A percentile compares a stretch with the other conserved stretches of the same genome.
phyloP scores from a whole-genome alignment of 139 green algal species.

The Microglena sp. region DNA sequence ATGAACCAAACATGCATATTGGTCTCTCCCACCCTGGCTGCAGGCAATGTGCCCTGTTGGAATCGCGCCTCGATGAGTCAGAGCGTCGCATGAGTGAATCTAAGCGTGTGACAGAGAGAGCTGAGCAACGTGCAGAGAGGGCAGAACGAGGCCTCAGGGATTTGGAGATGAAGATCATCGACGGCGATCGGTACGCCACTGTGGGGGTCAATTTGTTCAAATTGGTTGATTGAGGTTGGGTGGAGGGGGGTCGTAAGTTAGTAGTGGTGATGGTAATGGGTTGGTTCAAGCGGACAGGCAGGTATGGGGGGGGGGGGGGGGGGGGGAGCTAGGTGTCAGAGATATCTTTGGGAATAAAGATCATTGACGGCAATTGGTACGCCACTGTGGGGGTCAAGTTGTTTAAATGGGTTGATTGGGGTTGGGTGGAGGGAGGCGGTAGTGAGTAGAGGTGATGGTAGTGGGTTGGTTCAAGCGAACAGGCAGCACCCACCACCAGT shows the following conservation, averaged over 20 bases:
- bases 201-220: no score
- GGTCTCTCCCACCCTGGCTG: neutral
- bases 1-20: neutral
- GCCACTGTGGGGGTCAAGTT: no score
- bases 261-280: neutral
- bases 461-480: neutral
- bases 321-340: constrained; percentile 14
- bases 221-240: neutral
- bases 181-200: constrained; percentile 23
- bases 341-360: constrained; percentile 12
- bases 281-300: neutral
- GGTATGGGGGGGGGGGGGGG: constrained; percentile 12
- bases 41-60: constrained; percentile 26
- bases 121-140: constrained; percentile 30
- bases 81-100: constrained; percentile 21
- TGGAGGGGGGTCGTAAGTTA: neutral
- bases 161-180: constrained; percentile 16
- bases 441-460: neutral
- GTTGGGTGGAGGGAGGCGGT: neutral
- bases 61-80: constrained; percentile 21
- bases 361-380: constrained; percentile 23
- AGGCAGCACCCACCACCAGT: neutral
- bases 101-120: constrained; percentile 15
- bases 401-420: neutral
- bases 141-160: constrained; percentile 18